Evolutionary conservation across 2,329 filamentous ascomycete species (phyloP).

Genomic region (Pezicula neosporulosa): DNA sequence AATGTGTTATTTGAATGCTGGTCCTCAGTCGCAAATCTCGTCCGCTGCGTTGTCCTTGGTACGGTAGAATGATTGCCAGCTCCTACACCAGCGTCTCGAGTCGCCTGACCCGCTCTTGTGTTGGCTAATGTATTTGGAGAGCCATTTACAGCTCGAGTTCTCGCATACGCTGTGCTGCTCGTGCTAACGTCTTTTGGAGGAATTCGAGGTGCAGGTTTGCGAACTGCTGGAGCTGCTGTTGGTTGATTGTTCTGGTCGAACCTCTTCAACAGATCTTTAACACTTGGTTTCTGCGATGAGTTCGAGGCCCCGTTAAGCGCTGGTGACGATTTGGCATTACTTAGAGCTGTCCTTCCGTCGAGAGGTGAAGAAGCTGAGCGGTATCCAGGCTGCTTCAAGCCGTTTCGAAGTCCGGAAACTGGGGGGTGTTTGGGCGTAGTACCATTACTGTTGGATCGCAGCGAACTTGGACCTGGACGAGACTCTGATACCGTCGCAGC

Average conservation of each 20-base stretch:
- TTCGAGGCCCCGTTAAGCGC: conserved; percentile 19
- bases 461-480: conserved; percentile 34
- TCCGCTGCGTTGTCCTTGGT: conserved; percentile 34
- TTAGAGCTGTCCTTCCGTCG: conserved; percentile 30
- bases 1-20: conserved; percentile 50
- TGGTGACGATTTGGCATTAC: conserved; percentile 18
- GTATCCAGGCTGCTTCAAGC: conserved; percentile 36
- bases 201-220: conserved; percentile 15
- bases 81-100: conserved; percentile 14
- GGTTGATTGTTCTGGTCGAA: conserved; percentile 62
- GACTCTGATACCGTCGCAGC: conserved; percentile 32
- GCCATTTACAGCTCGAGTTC: conserved; percentile 20
- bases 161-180: conserved; percentile 18
- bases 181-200: conserved; percentile 12
- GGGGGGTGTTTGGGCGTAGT: conserved; percentile 45
- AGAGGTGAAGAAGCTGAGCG: conserved; percentile 56
- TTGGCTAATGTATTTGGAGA: conserved; percentile 8
- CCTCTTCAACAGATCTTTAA: conserved; percentile 75
- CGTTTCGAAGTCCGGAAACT: conserved; percentile 34
- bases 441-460: conserved; percentile 49
- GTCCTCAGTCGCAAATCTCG: conserved; percentile 46
- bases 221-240: conserved; percentile 35
- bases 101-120: conserved; percentile 15
- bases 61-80: conserved; percentile 11
- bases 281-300: conserved; percentile 53